Evolutionary conservation across 768 basidiomycete genomes (phyloP), one percentile per base, ranked within the genome.

Genomic region (Lentinula detonsa): DNA sequence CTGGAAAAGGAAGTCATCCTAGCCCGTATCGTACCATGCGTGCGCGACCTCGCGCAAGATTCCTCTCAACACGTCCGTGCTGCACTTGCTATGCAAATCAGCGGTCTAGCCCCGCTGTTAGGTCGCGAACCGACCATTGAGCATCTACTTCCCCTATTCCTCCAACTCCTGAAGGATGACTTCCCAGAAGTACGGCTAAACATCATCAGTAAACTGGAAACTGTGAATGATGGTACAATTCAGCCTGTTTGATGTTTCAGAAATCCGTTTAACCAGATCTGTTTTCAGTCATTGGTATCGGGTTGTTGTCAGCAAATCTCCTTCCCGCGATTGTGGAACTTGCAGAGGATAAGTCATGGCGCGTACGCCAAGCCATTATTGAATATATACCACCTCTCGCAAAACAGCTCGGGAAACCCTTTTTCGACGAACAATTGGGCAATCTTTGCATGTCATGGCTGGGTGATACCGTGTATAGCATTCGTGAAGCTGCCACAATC

Each of bases 271-370:
- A 10, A 48, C 21, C 46, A 43, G 23, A 56, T 60, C 37, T 61
- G 2, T 18, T 23, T 8, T 9, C 64, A 95, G 97, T 98, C n/a
- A 98, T 99, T 65, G 97, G 97, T 50, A 97, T 98, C 68, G 93
- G 98, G 63, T 81, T 94, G 34, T 77, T 99, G 56, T 93, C 94
- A 1, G 94, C 95, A 66, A 95, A 93, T 65, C 88, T 99, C 40
- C 84, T 99, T 34, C 97, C 97, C 8, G 97, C 97, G 40, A 98
- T 99, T 65, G 91, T 98, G 64, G 93, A 98, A 71, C 81, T 99
- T 37, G 97, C 97, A 7, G 96, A 98, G 74, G 97, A 99, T 79
- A 99, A 98, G 73, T 97, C 97, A 63, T 99, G 97, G 97, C 90
- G 97, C 33, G 96, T 99, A 18, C 90, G 97, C 66, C 97, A 99